A percentile compares a stretch with the other conserved stretches of the same genome.
phyloP scores from a whole-genome alignment of 176 grass and related monocot genomes.

The Juncus inflexus region DNA sequence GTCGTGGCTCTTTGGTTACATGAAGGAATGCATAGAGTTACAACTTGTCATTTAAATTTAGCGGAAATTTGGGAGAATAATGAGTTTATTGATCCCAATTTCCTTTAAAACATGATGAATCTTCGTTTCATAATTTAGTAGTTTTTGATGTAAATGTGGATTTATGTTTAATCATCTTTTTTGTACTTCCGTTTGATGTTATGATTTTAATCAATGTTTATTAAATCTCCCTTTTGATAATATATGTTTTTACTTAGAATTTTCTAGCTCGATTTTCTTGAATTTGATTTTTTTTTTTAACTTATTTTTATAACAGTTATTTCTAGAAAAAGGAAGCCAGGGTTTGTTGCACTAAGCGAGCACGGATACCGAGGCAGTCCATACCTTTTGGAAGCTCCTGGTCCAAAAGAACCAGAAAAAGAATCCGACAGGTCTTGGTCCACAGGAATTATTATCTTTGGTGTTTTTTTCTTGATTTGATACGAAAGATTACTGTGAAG shows the following conservation, averaged over 20 bases:
- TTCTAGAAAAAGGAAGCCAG: constrained; percentile 71
- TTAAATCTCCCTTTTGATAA: background rate
- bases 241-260: background rate
- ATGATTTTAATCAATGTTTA: background rate
- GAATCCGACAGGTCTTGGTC: constrained; percentile 87
- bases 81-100: constrained; percentile 66
- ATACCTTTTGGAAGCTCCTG: constrained; percentile 44
- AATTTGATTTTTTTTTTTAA: constrained; percentile 24
- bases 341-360: constrained; percentile 73
- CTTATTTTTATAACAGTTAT: constrained; percentile 44
- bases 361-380: constrained; percentile 73
- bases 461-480: too few species aligned
- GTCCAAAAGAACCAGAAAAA: too few species aligned
- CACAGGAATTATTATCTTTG: constrained; percentile 32
- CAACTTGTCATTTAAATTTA: constrained; percentile 46
- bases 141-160: background rate
- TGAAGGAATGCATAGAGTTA: constrained; percentile 69
- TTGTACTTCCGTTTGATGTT: too few species aligned
- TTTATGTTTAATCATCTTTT: too few species aligned
- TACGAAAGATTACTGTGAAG: too few species aligned
- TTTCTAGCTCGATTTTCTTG: background rate
- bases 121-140: background rate
- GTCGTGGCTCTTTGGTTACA: too few species aligned
- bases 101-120: constrained; percentile 20
- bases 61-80: constrained; percentile 53